These are phyloP conservation scores for Taphrina communis DNA, from an alignment of 1,139 yeast species.

Conservation along the genomic window DNA sequence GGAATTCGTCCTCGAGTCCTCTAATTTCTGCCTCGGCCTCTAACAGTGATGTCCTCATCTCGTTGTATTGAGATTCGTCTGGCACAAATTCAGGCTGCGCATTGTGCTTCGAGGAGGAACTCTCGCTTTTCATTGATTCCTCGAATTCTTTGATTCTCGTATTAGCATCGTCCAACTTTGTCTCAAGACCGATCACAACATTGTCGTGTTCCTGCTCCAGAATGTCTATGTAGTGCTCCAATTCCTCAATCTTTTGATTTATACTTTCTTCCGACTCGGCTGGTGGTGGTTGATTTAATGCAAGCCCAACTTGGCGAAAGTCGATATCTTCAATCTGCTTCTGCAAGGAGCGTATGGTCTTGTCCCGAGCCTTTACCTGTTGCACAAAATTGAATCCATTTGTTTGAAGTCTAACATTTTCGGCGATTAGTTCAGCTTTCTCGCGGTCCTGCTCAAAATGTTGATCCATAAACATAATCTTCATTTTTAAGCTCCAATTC, in stretches of 20 bases:
- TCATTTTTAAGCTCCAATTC: conserved; percentile 35
- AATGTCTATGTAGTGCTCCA: conserved; percentile 23
- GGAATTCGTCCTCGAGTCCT: conserved; percentile 16
- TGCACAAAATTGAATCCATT: conserved; percentile 30
- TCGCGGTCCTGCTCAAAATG: conserved; percentile 38
- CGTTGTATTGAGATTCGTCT: not conserved
- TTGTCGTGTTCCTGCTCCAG: conserved; percentile 20
- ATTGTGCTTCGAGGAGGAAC: not conserved
- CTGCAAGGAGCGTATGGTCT: conserved; percentile 19
- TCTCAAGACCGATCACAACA: not conserved
- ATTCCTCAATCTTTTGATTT: conserved; percentile 4
- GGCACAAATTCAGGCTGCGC: not conserved
- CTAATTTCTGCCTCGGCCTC: conserved; percentile 28
- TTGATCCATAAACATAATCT: conserved; percentile 38
- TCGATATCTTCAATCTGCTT: conserved; percentile 18
- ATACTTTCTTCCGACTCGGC: not conserved
- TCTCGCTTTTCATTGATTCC: not conserved
- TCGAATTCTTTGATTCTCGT: not conserved
- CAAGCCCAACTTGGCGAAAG: conserved; percentile 6
- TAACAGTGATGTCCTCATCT: not conserved
- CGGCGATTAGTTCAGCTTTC: conserved; percentile 31
- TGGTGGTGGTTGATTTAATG: not conserved
- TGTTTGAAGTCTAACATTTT: conserved; percentile 32
- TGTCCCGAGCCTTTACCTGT: conserved; percentile 28
- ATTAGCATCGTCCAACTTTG: not conserved